Evolutionary conservation across 1,284 basidiomycete genomes (phyloP).

Genomic region (Pseudozyma tsukubaensis): DNA sequence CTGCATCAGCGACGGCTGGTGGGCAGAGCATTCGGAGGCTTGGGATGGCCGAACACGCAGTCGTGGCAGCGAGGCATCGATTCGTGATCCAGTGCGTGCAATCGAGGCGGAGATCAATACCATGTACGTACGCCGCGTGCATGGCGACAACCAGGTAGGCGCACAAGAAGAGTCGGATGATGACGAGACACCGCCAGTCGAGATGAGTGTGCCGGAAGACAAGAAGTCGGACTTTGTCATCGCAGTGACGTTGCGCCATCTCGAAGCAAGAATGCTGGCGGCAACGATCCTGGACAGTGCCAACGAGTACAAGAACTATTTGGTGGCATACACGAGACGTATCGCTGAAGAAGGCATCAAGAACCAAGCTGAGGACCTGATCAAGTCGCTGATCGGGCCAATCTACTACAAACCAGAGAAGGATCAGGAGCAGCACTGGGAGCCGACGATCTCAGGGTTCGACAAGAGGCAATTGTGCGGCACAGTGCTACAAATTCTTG

Average conservation of each 20-base stretch:
- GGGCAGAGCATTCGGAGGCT: conserved; percentile 56
- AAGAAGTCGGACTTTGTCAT: conserved; percentile 51
- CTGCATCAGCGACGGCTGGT: conserved; percentile 58
- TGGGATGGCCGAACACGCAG: conserved; percentile 61
- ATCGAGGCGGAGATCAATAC: conserved; percentile 62
- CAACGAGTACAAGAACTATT: conserved; percentile 57
- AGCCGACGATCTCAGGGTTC: conserved; percentile 40
- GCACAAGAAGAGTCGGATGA: conserved; percentile 41
- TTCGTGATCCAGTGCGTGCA: conserved; percentile 55
- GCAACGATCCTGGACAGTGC: conserved; percentile 62
- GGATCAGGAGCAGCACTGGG: conserved; percentile 37
- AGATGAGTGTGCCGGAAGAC: conserved; percentile 50
- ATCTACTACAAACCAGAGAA: conserved; percentile 60
- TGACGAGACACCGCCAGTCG: conserved; percentile 24
- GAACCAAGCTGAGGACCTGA: conserved; percentile 63
- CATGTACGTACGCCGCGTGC: conserved; percentile 47
- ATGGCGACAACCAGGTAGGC: conserved; percentile 35
- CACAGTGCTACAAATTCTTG: conserved; percentile 50
- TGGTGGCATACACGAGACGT: conserved; percentile 57
- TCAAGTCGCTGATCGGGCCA: conserved; percentile 62
- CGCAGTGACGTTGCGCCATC: conserved; percentile 59
- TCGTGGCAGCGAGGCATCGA: conserved; percentile 42
- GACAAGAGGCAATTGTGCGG: conserved; percentile 48
- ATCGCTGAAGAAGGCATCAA: conserved; percentile 64
- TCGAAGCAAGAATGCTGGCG: conserved; percentile 63